phyloP scores from a whole-genome alignment of 495 filamentous ascomycete species.

The Penicillium canariense region DNA sequence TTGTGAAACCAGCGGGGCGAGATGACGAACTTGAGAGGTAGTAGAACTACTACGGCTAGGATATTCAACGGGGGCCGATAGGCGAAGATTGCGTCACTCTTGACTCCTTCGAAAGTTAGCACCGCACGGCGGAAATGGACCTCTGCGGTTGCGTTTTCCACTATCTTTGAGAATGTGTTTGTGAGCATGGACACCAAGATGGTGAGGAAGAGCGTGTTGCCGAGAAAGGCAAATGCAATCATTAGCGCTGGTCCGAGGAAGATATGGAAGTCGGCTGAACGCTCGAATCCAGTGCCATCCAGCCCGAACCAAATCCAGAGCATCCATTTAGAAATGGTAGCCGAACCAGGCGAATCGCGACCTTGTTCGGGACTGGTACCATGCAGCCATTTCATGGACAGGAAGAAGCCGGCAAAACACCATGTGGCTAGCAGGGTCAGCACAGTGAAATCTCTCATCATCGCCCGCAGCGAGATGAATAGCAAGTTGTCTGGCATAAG shows the following conservation, averaged over 20 bases:
- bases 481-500: background rate
- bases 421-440: background rate
- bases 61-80: background rate
- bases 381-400: background rate
- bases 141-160: background rate
- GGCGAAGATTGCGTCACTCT: background rate
- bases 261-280: background rate
- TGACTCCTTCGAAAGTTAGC: background rate
- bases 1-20: background rate
- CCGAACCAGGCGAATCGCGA: background rate
- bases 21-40: background rate
- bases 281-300: background rate
- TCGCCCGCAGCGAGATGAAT: background rate
- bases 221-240: background rate
- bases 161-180: background rate
- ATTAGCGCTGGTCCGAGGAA: background rate
- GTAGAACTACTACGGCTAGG: background rate
- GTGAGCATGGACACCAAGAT: background rate
- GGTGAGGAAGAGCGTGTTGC: background rate
- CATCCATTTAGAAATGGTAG: background rate
- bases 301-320: background rate
- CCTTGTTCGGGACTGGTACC: background rate
- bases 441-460: background rate
- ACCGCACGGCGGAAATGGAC: background rate
- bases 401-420: background rate